Conservation (phyloP, 2,329 filamentous ascomycete genomes). For the Botrytis medusae region DNA sequence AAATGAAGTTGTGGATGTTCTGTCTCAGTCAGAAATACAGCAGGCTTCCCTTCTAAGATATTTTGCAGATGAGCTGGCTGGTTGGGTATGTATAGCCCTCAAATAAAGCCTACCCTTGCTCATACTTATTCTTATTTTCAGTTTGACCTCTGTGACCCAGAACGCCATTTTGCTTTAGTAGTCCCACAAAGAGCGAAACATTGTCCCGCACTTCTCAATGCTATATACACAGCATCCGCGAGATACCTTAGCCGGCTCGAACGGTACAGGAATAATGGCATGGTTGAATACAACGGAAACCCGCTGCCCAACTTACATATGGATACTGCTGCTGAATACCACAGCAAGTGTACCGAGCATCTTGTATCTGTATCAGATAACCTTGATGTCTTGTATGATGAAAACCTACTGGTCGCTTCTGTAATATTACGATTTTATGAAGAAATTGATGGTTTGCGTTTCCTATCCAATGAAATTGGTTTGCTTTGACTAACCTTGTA, state of each 20-base stretch:
- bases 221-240: constrained; percentile 41
- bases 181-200: constrained; percentile 44
- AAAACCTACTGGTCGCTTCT: constrained; percentile 43
- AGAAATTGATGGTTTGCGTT: constrained; percentile 42
- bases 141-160: constrained; percentile 46
- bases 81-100: constrained; percentile 29
- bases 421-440: constrained; percentile 45
- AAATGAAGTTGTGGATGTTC: background rate
- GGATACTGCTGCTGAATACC: constrained; percentile 44
- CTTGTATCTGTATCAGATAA: constrained; percentile 43
- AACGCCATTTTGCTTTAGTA: constrained; percentile 44
- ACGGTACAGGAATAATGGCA: constrained; percentile 34
- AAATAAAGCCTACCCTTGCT: background rate
- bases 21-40: constrained; percentile 23
- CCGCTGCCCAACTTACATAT: constrained; percentile 38
- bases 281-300: constrained; percentile 31
- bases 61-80: constrained; percentile 34
- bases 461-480: background rate
- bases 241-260: constrained; percentile 41
- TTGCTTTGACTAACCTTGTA: background rate
- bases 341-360: constrained; percentile 44
- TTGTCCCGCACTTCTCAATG: constrained; percentile 42
- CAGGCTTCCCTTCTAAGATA: constrained; percentile 35
- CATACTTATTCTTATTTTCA: constrained; percentile 10
- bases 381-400: constrained; percentile 42